Evolutionary conservation across 768 basidiomycete species (phyloP).

Genomic region (Agrocybe praecox): DNA sequence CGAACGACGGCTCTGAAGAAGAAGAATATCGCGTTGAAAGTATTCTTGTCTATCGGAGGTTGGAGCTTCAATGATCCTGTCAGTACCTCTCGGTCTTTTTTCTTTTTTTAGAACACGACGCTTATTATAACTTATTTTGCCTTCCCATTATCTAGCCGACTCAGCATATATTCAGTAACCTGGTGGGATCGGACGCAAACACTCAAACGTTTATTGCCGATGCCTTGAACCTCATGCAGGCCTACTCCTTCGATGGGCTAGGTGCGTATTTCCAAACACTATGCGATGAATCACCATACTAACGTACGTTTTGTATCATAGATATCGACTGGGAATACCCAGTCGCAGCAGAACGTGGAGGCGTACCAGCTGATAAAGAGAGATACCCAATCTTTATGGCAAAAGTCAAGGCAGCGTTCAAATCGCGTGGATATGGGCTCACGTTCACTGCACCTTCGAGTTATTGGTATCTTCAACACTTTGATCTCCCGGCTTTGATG

Average conservation of each 20-base stretch:
- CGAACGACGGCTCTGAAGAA: conserved; percentile 24
- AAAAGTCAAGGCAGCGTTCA: conserved; percentile 21
- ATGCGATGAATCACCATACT: too few species aligned
- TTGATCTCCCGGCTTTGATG: conserved; percentile 23
- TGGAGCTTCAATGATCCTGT: conserved; percentile 10
- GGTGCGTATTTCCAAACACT: neutral
- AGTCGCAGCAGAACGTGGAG: conserved; percentile 24
- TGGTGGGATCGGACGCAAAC: conserved; percentile 17
- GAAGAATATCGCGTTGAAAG: conserved; percentile 20
- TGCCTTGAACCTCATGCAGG: conserved; percentile 19
- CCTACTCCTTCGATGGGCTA: conserved; percentile 28
- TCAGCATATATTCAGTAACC: conserved; percentile 20
- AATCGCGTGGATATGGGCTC: conserved; percentile 20
- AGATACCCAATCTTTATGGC: conserved; percentile 24
- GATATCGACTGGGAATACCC: conserved; percentile 27
- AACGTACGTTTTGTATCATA: too few species aligned
- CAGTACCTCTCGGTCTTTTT: neutral
- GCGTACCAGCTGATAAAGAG: conserved; percentile 21
- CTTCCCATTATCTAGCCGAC: conserved; percentile 20
- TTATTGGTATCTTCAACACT: conserved; percentile 32
- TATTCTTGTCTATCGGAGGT: conserved; percentile 23
- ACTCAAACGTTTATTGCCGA: conserved; percentile 19
- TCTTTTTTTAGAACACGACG: neutral
- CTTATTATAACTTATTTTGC: neutral
- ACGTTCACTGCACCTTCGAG: conserved; percentile 27